phyloP scores from a whole-genome alignment of 2,329 filamentous ascomycete genomes.

The Apiospora koreana region DNA sequence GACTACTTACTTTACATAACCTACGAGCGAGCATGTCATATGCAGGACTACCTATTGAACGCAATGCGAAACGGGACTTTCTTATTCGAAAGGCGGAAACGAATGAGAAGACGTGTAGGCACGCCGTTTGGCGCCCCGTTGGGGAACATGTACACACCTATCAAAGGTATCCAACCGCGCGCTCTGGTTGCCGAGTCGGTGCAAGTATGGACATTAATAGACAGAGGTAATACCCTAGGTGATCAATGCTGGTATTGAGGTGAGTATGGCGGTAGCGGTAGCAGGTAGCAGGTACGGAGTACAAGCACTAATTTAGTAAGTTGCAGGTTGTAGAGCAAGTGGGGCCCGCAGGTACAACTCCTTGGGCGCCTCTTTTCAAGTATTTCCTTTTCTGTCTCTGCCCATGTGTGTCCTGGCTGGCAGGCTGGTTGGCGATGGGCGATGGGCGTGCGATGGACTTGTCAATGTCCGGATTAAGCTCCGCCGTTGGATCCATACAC shows the following conservation, averaged over 20 bases:
- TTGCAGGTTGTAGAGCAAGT: neutral
- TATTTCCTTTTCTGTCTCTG: neutral
- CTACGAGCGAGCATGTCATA: neutral
- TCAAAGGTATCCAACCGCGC: neutral
- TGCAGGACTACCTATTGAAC: neutral
- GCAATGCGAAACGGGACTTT: neutral
- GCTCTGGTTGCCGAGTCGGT: neutral
- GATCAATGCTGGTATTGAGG: no score
- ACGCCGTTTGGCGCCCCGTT: neutral
- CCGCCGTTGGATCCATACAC: neutral
- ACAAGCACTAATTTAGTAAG: neutral
- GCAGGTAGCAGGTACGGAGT: no score
- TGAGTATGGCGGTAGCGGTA: no score
- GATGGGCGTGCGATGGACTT: no score
- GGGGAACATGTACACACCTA: no score
- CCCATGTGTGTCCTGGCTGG: neutral
- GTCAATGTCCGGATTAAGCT: neutral
- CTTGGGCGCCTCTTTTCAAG: neutral
- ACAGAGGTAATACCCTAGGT: no score
- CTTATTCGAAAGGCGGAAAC: neutral
- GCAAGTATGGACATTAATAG: neutral
- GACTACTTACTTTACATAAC: no score
- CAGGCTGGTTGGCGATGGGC: neutral
- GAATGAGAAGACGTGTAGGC: neutral
- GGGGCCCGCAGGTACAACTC: neutral